phyloP scores from a whole-genome alignment of 2,329 filamentous ascomycete species.

The Biscogniauxia mediterranea region DNA sequence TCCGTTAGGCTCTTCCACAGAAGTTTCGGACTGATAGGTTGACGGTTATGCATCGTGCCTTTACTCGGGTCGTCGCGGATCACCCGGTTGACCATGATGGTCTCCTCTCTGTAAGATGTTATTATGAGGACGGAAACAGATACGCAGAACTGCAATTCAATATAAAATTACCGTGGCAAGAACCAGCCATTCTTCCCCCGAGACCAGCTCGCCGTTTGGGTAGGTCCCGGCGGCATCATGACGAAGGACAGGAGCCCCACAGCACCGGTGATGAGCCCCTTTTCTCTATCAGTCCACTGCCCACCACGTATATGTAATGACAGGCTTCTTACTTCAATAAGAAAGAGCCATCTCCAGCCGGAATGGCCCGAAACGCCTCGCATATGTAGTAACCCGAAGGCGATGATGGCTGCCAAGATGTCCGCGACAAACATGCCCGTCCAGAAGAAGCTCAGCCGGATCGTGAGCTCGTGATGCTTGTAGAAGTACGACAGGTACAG shows the following conservation, averaged over 20 bases:
- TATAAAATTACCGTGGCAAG: slow-evolving; percentile 44
- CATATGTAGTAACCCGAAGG: slow-evolving; percentile 37
- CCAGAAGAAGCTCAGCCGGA: slow-evolving; percentile 40
- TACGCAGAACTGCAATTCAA: not conserved
- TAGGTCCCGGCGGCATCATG: slow-evolving; percentile 47
- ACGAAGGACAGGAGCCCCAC: slow-evolving; percentile 51
- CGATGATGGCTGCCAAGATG: slow-evolving; percentile 35
- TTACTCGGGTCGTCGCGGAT: slow-evolving; percentile 56
- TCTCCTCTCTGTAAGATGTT: slow-evolving; percentile 39
- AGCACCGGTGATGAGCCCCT: slow-evolving; percentile 28
- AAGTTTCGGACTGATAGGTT: slow-evolving; percentile 46
- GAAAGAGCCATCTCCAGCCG: slow-evolving; percentile 48
- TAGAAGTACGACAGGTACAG: slow-evolving; percentile 35
- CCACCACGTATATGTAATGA: not conserved
- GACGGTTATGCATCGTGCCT: slow-evolving; percentile 56
- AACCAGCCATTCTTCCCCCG: slow-evolving; percentile 53
- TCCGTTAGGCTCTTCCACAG: slow-evolving; percentile 50
- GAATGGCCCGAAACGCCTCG: slow-evolving; percentile 34
- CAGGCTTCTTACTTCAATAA: slow-evolving; percentile 48
- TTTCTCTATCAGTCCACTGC: not conserved
- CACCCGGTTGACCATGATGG: slow-evolving; percentile 56
- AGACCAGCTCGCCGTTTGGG: slow-evolving; percentile 48
- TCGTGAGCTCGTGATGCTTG: slow-evolving; percentile 36
- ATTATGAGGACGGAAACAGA: not conserved
- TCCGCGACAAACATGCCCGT: slow-evolving; percentile 33